A percentile compares a stretch with the other conserved stretches of the same genome.
phyloP scores from a whole-genome alignment of 208 protist species.

The Angomonas deanei region DNA sequence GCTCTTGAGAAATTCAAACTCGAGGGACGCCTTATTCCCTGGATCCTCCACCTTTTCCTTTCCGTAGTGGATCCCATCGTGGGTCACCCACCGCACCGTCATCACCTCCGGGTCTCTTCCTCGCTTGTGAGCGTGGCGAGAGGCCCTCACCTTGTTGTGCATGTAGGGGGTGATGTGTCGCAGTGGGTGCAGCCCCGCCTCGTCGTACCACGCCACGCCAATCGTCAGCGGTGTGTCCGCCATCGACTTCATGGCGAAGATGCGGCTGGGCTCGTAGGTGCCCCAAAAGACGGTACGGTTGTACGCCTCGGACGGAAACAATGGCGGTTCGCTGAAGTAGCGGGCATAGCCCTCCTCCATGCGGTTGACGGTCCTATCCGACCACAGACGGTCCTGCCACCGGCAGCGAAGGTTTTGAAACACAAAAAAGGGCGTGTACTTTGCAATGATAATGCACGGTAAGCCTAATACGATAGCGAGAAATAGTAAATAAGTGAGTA shows the following conservation, averaged over 20 bases:
- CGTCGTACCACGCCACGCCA: conserved; percentile 82
- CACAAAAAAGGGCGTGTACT: conserved; percentile 76
- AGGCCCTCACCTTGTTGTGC: conserved; percentile 63
- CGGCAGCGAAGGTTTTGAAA: conserved; percentile 71
- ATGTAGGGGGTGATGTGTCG: conserved; percentile 59
- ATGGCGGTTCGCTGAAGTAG: conserved; percentile 56
- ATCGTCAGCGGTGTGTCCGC: conserved; percentile 56
- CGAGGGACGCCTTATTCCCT: conserved; percentile 32
- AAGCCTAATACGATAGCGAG: conserved; percentile 47
- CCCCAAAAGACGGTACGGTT: conserved; percentile 77
- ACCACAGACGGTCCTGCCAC: conserved; percentile 38
- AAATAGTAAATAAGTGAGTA: conserved; percentile 49
- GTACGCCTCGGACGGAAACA: conserved; percentile 61
- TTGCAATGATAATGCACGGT: conserved; percentile 44
- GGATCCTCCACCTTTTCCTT: conserved; percentile 52
- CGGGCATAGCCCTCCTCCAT: conserved; percentile 54
- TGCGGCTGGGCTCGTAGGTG: conserved; percentile 76
- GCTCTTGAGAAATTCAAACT: conserved; percentile 81
- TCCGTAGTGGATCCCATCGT: conserved; percentile 80
- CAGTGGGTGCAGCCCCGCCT: conserved; percentile 35
- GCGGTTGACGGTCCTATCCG: conserved; percentile 29
- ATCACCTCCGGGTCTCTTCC: conserved; percentile 45
- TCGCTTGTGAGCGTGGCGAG: conserved; percentile 24
- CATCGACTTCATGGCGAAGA: conserved; percentile 77
- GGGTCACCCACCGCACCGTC: conserved; percentile 54